Percentiles rank a stretch among this genome's conserved stretches.
Evolutionary conservation across 2,329 filamentous ascomycete species (phyloP).

Genomic region (Ceratocystis cacaofunesta): DNA sequence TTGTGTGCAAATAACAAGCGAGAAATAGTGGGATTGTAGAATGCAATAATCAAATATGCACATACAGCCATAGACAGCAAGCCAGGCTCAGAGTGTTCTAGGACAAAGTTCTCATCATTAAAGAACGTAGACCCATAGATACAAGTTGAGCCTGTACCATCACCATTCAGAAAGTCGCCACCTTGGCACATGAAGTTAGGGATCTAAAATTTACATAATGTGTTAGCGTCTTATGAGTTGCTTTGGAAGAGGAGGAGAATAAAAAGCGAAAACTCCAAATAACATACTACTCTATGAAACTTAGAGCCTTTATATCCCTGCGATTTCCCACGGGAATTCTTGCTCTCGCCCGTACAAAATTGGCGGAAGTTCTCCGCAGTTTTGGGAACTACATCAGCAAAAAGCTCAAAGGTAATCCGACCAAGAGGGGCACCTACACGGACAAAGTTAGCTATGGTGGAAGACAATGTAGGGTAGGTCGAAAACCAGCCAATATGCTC

Average conservation of each 20-base stretch:
- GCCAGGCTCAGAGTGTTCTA: slow-evolving; percentile 66
- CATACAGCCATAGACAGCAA: slow-evolving; percentile 85
- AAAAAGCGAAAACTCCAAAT: background rate
- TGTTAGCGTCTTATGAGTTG: background rate
- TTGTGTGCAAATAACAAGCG: background rate
- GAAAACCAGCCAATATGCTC: background rate
- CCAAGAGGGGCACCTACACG: slow-evolving; percentile 64
- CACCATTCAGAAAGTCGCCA: slow-evolving; percentile 85
- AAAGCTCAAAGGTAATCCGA: slow-evolving; percentile 80
- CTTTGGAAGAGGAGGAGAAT: background rate
- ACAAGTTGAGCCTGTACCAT: slow-evolving; percentile 74
- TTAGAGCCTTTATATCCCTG: slow-evolving; percentile 91
- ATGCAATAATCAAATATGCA: slow-evolving; percentile 19
- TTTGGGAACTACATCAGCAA: slow-evolving; percentile 65
- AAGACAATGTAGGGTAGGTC: background rate
- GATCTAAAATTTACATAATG: slow-evolving; percentile 41
- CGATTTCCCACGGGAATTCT: slow-evolving; percentile 58
- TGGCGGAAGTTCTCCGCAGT: slow-evolving; percentile 96
- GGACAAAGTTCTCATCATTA: slow-evolving; percentile 73
- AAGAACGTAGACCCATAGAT: slow-evolving; percentile 82
- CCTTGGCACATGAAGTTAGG: slow-evolving; percentile 96
- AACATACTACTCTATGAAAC: slow-evolving; percentile 72
- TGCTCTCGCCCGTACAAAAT: slow-evolving; percentile 89
- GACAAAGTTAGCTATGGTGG: background rate
- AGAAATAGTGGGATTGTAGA: background rate